Evolutionary conservation across 352 stramenopile genomes (phyloP).

Genomic region (Globisporangium nagaii): DNA sequence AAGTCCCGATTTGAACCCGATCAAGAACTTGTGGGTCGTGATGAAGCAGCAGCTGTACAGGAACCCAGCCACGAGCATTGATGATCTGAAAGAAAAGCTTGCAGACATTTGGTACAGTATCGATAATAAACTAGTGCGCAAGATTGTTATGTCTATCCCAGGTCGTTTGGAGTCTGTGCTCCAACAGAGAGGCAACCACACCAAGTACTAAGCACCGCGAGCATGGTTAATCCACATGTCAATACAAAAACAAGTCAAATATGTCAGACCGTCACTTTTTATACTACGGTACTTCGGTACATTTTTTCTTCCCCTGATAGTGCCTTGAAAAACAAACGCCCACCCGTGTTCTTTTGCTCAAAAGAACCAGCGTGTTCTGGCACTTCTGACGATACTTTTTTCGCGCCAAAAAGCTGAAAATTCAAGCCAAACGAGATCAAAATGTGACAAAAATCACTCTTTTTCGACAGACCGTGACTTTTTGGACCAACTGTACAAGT

Average conservation of each 20-base stretch:
- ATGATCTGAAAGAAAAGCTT: too few species aligned
- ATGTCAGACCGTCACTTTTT: background rate
- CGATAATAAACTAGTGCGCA: background rate
- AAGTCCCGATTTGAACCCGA: background rate
- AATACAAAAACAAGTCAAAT: background rate
- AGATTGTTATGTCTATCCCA: background rate
- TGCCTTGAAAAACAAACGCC: background rate
- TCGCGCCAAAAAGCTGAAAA: background rate
- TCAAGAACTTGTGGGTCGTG: background rate
- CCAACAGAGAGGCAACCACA: background rate
- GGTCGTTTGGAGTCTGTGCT: background rate
- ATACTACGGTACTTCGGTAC: background rate
- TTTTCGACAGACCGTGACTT: background rate
- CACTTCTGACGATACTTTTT: background rate
- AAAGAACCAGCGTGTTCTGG: background rate
- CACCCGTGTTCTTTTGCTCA: background rate
- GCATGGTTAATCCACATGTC: too few species aligned
- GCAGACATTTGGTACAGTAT: constrained; percentile 2
- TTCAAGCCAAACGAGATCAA: background rate
- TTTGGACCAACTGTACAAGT: background rate
- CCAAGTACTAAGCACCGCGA: background rate
- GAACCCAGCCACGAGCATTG: background rate
- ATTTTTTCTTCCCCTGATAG: background rate
- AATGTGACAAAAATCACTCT: background rate
- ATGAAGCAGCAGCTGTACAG: background rate